phyloP scores from a whole-genome alignment of 768 basidiomycete species.

The Paxillus rubicundulus region DNA sequence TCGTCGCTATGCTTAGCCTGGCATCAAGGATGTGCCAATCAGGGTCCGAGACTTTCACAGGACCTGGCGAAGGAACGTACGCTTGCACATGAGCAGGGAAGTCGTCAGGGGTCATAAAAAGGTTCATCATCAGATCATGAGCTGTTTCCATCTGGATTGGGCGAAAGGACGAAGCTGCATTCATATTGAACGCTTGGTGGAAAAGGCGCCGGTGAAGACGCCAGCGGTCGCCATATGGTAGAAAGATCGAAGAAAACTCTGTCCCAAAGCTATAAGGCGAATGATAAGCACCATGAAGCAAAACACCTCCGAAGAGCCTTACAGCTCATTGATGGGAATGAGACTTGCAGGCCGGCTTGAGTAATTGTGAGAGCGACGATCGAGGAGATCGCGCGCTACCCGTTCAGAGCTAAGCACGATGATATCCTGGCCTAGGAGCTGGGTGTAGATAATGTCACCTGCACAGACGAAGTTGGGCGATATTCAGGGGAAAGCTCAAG shows the following conservation, averaged over 20 bases:
- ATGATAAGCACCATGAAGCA: background rate
- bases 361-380: slow-evolving; percentile 12
- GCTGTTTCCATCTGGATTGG: slow-evolving; percentile 31
- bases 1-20: slow-evolving; percentile 9
- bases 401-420: slow-evolving; percentile 14
- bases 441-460: slow-evolving; percentile 14
- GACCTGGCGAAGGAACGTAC: slow-evolving; percentile 1
- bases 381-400: slow-evolving; percentile 11
- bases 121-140: slow-evolving; percentile 24
- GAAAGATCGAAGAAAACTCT: slow-evolving; percentile 12
- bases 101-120: slow-evolving; percentile 22
- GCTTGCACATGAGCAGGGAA: slow-evolving; percentile 18
- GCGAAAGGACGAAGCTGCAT: slow-evolving; percentile 22
- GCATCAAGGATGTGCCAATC: background rate
- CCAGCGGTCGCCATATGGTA: slow-evolving; percentile 24
- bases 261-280: slow-evolving; percentile 8
- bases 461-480: background rate
- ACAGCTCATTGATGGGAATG: slow-evolving; percentile 4
- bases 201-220: slow-evolving; percentile 26
- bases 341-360: slow-evolving; percentile 10
- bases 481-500: background rate
- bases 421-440: slow-evolving; percentile 10
- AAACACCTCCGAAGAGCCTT: background rate
- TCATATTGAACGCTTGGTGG: slow-evolving; percentile 33
- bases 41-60: background rate